Base-by-base conservation (phyloP, 805 yeast genomes). In the Schwanniomyces pseudopolymorphus region DNA sequence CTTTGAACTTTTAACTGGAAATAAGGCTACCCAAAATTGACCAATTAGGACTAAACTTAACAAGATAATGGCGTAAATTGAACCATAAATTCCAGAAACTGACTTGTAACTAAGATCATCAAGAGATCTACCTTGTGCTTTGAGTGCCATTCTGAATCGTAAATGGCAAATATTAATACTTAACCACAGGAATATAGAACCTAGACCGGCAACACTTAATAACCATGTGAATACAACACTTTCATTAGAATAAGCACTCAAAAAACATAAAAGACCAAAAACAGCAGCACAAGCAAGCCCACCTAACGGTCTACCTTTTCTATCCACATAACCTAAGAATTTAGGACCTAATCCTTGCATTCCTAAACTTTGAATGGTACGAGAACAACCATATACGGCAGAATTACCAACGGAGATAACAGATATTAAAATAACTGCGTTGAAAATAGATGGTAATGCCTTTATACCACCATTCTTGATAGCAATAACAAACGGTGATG, bases 391-490 rank as follows among this genome's bases (percentile, higher is more conserved):
- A 61, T 77, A 86, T 33, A 85, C 80, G 2, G 90, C 80, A 20
- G 89, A 81, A 70, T 85, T 86, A 54, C 89, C 90, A 44, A 85
- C 90, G 6, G 90, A 85, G 46, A 84, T 66, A 22, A 86, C 89
- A 4, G 91, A 83, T 47, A 85, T 66, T 67, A 86, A 70, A 55
- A 86, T 84, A 37, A 85, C 88, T 21, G 82, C 87, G 60, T 86
- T 86, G 70, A 86, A 83, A 51, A 86, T 79, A 42, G 84, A 81
- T 42, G 91, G 91, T 43, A 85, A 75, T 37, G 80, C 86, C 39
- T 68, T 69, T 52, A 85, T 81, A 55, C 85, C 84, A 24, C 80
- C 87, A 45, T 75, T 69, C 27, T 74, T 70, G 46, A 85, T 79
- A 36, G 91, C 90, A 64, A 85, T 77, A 54, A 85, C 90, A 59